These are phyloP conservation scores for Gyrodon lividus DNA, from an alignment of 768 basidiomycete species.

Conservation along the genomic window DNA sequence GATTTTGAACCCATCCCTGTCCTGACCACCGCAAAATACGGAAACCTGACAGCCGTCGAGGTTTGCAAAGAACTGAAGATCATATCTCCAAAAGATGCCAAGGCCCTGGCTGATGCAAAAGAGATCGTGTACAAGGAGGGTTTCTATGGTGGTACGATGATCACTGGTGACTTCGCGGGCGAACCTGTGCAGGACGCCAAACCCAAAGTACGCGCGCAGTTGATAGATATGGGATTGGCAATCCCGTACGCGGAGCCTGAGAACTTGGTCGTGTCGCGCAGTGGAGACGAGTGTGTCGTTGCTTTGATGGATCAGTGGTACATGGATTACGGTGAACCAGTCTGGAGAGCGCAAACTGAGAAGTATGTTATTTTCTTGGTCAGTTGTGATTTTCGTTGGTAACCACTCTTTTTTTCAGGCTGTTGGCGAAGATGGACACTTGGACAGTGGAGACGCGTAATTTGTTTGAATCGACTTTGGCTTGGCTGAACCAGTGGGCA, in stretches of 20 bases:
- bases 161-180: constrained; percentile 89
- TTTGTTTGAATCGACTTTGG: constrained; percentile 85
- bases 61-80: constrained; percentile 90
- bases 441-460: constrained; percentile 92
- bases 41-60: constrained; percentile 82
- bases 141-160: constrained; percentile 92
- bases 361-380: constrained; percentile 49
- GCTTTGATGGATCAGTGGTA: constrained; percentile 99
- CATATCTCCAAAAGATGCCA: constrained; percentile 90
- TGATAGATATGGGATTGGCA: constrained; percentile 77
- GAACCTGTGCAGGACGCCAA: constrained; percentile 89
- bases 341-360: constrained; percentile 86
- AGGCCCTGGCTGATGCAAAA: constrained; percentile 94
- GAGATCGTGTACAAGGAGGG: constrained; percentile 98
- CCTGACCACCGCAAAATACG: constrained; percentile 87
- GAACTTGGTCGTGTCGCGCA: constrained; percentile 82
- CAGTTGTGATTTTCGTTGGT: constrained; percentile 5
- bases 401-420: constrained; percentile 39
- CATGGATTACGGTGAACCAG: constrained; percentile 89
- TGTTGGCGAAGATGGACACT: constrained; percentile 83
- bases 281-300: constrained; percentile 96
- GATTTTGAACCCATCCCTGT: constrained; percentile 85
- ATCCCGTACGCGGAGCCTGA: constrained; percentile 96
- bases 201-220: constrained; percentile 75
- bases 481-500: constrained; percentile 98